Conservation (phyloP, 2,329 filamentous ascomycete species). For the Fusarium foetens region DNA sequence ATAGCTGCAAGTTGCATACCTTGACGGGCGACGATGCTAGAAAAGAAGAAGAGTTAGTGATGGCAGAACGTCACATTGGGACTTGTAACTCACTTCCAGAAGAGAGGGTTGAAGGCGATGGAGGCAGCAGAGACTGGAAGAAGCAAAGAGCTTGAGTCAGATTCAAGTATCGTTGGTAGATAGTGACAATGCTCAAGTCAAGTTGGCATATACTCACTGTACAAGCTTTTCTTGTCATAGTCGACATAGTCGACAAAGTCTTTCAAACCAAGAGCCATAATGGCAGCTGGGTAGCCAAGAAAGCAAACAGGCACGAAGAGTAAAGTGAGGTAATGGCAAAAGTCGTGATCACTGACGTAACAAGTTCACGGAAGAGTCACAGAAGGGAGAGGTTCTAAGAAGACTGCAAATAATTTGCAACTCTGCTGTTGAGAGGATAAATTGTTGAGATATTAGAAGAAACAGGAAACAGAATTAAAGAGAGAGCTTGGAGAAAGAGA, state of each 20-base stretch:
- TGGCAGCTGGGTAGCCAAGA: constrained; percentile 13
- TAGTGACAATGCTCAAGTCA: background rate
- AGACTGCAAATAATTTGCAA: background rate
- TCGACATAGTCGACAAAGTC: constrained; percentile 73
- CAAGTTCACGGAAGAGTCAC: constrained; percentile 32
- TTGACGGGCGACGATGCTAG: constrained; percentile 83
- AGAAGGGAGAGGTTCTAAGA: background rate
- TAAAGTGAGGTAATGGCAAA: constrained; percentile 7
- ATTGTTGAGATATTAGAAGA: constrained; percentile 1
- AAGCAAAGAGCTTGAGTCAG: constrained; percentile 28
- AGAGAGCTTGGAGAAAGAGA: constrained; percentile 3
- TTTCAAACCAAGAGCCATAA: constrained; percentile 54
- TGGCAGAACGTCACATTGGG: background rate
- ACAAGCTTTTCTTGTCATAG: constrained; percentile 72
- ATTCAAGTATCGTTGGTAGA: constrained; percentile 7
- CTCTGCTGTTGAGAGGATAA: constrained; percentile 7
- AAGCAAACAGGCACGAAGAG: background rate
- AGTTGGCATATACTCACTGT: constrained; percentile 61
- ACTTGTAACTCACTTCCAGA: constrained; percentile 87
- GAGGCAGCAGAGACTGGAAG: constrained; percentile 77
- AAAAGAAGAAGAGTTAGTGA: constrained; percentile 48
- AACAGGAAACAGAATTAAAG: background rate
- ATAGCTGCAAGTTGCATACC: constrained; percentile 59
- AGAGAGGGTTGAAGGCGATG: constrained; percentile 97
- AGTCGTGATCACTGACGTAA: constrained; percentile 32